Percentiles rank a stretch among this genome's conserved stretches.
Conservation (phyloP, 306 rosid genomes). For the Arachis hypogaea region DNA sequence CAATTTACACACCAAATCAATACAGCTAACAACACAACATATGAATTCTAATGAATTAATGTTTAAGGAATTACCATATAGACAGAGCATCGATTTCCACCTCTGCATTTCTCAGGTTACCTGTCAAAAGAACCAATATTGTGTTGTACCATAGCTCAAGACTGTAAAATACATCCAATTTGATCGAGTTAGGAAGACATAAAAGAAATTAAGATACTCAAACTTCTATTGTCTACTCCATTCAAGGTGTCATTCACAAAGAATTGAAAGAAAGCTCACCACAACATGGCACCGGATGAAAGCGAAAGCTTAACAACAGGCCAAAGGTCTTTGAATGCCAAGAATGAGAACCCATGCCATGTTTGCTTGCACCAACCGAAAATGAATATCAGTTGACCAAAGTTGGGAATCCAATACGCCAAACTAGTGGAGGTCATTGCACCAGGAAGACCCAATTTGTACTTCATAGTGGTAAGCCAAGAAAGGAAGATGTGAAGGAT, state of each 20-base stretch:
- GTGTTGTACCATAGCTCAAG: constrained; percentile 67
- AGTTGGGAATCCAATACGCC: constrained; percentile 52
- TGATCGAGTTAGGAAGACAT: not conserved
- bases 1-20: constrained; percentile 7
- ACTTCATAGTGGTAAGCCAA: constrained; percentile 49
- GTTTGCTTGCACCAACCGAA: constrained; percentile 62
- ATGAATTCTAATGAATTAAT: not conserved
- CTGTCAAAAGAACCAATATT: constrained; percentile 53
- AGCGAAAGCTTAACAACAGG: constrained; percentile 65
- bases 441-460: constrained; percentile 54
- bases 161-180: constrained; percentile 32
- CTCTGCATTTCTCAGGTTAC: constrained; percentile 54
- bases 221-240: not conserved
- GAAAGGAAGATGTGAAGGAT: constrained; percentile 46
- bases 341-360: constrained; percentile 55
- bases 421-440: constrained; percentile 51
- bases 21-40: not conserved
- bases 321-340: constrained; percentile 60
- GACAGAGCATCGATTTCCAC: constrained; percentile 59
- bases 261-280: constrained; percentile 41
- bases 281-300: constrained; percentile 62
- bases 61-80: constrained; percentile 49
- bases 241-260: not conserved
- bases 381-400: constrained; percentile 53
- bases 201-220: not conserved